These are phyloP conservation scores for Coemansia sp. DNA, from an alignment of 192 early-diverging fungal species.

Conservation along the genomic window DNA sequence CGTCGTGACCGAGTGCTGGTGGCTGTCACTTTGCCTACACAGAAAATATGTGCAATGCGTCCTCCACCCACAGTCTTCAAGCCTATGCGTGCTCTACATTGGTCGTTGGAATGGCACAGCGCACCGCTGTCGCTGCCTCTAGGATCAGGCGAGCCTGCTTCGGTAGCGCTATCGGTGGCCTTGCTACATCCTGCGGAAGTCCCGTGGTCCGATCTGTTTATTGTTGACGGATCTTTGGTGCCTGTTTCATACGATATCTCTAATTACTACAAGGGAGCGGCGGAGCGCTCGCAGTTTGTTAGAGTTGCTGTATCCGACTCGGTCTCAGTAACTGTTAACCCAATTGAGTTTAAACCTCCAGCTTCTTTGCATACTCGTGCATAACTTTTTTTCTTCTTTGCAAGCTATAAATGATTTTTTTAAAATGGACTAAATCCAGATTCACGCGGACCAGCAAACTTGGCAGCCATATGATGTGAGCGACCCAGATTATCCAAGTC, in stretches of 20 bases:
- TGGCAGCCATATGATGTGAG: conserved; percentile 24
- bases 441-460: conserved; percentile 6
- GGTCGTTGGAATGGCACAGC: conserved; percentile 27
- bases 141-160: conserved; percentile 37
- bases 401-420: not conserved
- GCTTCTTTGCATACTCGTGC: conserved; percentile 26
- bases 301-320: no score
- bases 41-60: conserved; percentile 1
- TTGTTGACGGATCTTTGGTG: conserved; percentile 8
- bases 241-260: conserved; percentile 13
- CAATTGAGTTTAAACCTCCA: conserved; percentile 36
- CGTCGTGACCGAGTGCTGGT: conserved; percentile 18
- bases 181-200: conserved; percentile 12
- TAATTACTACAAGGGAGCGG: conserved; percentile 13
- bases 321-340: conserved; percentile 13
- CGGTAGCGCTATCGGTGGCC: conserved; percentile 15
- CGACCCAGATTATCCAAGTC: conserved; percentile 90
- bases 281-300: no score
- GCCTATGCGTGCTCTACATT: conserved; percentile 24
- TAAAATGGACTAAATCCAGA: not conserved
- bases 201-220: conserved; percentile 38
- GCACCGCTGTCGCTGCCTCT: conserved; percentile 33
- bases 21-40: conserved; percentile 25
- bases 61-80: conserved; percentile 11
- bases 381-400: conserved; percentile 1